Evolutionary conservation across 108 stramenopile genomes (phyloP), one percentile per base, ranked within the genome.

Genomic region (Nitzschia sp.): DNA sequence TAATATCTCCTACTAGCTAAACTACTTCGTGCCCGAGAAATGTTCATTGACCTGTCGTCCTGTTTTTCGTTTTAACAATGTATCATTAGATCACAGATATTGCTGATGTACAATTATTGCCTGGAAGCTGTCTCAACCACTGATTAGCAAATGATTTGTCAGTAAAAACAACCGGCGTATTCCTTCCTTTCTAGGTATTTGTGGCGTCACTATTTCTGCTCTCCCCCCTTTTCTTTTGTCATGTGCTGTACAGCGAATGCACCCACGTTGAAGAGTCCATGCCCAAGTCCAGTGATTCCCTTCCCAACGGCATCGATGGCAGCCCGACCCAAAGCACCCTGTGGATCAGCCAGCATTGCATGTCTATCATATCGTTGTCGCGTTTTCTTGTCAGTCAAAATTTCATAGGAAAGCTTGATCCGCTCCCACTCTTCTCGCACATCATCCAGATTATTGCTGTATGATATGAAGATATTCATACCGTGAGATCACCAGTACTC

Each of bases 361-460:
- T 89, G 77, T 32, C 91, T 66, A 63, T 92, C 88, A 53, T 88
- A 92, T 53, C 73, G 66, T 64, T 71, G 75, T 44, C 86, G 45
- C 26, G 58, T 65, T 38, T 79, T 79, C 25, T 58, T 58, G 61
- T 88, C 81, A 9, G 47, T 69, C 13, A 92, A 63, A 38, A 92
- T 92, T 60, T 89, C 83, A 58, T 92, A 92, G 47, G 60, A 64
- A 21, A 92, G 61, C 61, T 86, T 87, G 45, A 92, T 81, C 35
- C 83, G 80, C 55, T 92, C 91, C 88, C 88, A 92, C 47, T 92
- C 75, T 45, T 87, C 80, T 45, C 88, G 56, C 5, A 89, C 88
- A 27, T 89, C 91, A 15, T 87, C 85, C 25, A 72, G 21, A 54
- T 83, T 86, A 74, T 85, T 76, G 78, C 91, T 72, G 30, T 33